Evolutionary conservation across 805 yeast species (phyloP), one percentile per base, ranked within the genome.

Genomic region (Nakazawaea ambrosiae): DNA sequence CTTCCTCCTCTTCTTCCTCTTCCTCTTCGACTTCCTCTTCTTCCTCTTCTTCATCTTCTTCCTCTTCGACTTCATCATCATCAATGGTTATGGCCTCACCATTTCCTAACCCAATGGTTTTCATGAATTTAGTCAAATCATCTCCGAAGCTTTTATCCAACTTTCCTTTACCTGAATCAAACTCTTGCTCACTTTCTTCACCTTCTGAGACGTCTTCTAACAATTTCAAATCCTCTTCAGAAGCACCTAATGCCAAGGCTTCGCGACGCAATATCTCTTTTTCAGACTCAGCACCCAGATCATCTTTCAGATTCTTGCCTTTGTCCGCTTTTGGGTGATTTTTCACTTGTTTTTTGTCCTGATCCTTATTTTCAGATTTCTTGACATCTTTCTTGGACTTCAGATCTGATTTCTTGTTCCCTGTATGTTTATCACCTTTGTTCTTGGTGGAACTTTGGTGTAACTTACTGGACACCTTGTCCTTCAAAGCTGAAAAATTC

Each of bases 181-280:
- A 68, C 43, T 71, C 78, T 40, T 66, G 68, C 43, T 73, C 79
- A 47, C 76, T 69, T 20, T 61, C 67, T 20, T 65, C 73, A 24
- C 68, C 78, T 18, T 70, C 75, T 10, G 63, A 60, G 3, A 81
- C 48, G 12, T 69, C 82, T 24, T 70, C 68, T 10, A 89, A 48
- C 35, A 88, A 58, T 31, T 73, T 70, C 32, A 89, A 54, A 55
- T 88, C 97, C 17, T 78, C 89, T 47, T 84, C 92, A 12, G 86
- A 70, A 16, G 96, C 97, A 24, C 97, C 96, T 20, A 89, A 61
- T 17, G 78, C 79, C 11, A 79, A 55, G 2, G 95, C 94, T 61
- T 82, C 94, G 43, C 78, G 74, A 47, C 82, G 77, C 34, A 85
- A 55, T 2, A 63, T 41, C 3, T 62, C 70, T 36, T 44, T 22